phyloP scores from a whole-genome alignment of 306 rosid genomes.

The Cucurbita ficifolia region DNA sequence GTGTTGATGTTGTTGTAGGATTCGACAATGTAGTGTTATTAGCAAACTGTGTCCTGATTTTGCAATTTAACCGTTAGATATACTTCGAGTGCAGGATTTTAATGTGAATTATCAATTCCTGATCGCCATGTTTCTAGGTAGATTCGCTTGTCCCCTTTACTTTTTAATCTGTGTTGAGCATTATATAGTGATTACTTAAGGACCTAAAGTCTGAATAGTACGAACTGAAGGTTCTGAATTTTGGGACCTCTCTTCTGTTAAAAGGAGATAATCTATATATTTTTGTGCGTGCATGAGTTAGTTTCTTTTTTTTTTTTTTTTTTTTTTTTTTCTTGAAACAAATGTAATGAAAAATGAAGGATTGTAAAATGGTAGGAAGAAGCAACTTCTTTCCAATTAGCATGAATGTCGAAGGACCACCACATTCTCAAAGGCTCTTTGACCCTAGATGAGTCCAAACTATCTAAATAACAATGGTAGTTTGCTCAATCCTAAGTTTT shows the following conservation, averaged over 20 bases:
- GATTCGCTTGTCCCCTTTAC: not conserved
- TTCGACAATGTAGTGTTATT: conserved; percentile 2
- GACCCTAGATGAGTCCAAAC: not conserved
- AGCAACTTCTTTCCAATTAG: not conserved
- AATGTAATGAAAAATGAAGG: not conserved
- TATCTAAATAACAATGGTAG: not conserved
- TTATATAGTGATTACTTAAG: not conserved
- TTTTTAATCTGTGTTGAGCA: not conserved
- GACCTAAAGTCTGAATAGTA: not conserved
- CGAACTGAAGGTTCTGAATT: not conserved
- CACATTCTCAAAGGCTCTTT: not conserved
- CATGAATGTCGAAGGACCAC: not conserved
- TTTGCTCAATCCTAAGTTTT: not conserved
- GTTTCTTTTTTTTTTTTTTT: no score
- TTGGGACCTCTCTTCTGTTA: not conserved
- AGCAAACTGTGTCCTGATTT: conserved; percentile 1
- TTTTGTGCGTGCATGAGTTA: not conserved
- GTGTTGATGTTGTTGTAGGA: conserved; percentile 5
- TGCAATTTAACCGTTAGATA: conserved; percentile 3
- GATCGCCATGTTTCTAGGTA: not conserved
- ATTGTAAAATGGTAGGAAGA: not conserved
- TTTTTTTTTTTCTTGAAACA: not conserved
- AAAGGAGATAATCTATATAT: not conserved
- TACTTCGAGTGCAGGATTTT: conserved; percentile 4
- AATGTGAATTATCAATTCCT: not conserved